Evolutionary conservation across 2,329 filamentous ascomycete species (phyloP).

Genomic region (Alternaria ethzedia): DNA sequence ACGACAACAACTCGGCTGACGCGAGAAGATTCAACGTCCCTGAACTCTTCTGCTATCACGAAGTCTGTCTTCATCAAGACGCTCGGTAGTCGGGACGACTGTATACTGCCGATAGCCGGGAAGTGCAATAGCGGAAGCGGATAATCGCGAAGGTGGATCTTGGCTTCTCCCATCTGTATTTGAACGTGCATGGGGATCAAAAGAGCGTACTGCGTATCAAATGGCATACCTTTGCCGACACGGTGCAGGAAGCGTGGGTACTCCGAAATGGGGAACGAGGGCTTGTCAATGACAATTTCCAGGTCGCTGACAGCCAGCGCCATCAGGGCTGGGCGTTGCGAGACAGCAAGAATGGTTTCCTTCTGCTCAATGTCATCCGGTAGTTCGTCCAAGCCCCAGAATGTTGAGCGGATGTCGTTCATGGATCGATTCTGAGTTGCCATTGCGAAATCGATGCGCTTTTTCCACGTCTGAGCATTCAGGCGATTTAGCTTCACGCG

Average conservation of each 20-base stretch:
- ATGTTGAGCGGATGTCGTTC: slow-evolving; percentile 76
- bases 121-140: slow-evolving; percentile 91
- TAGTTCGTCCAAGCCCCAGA: slow-evolving; percentile 81
- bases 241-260: slow-evolving; percentile 83
- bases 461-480: slow-evolving; percentile 91
- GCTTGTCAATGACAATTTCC: slow-evolving; percentile 86
- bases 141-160: slow-evolving; percentile 88
- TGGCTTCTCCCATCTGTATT: slow-evolving; percentile 87
- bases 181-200: slow-evolving; percentile 89
- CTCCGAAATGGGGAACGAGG: slow-evolving; percentile 83
- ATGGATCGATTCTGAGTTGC: slow-evolving; percentile 74
- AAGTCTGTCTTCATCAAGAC: slow-evolving; percentile 88
- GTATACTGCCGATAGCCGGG: slow-evolving; percentile 77
- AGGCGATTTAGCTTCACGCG: slow-evolving; percentile 75
- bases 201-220: slow-evolving; percentile 87
- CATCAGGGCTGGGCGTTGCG: slow-evolving; percentile 83
- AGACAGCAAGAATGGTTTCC: slow-evolving; percentile 85
- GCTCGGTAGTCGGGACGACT: slow-evolving; percentile 80
- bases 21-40: slow-evolving; percentile 78
- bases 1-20: slow-evolving; percentile 84
- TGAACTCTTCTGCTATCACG: slow-evolving; percentile 92
- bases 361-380: slow-evolving; percentile 82
- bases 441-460: slow-evolving; percentile 80
- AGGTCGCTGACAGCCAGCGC: slow-evolving; percentile 81
- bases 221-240: slow-evolving; percentile 96